Percentiles rank a stretch among this genome's conserved stretches.
Conservation (phyloP, 345 rosid genomes). For the Gossypium turneri region DNA sequence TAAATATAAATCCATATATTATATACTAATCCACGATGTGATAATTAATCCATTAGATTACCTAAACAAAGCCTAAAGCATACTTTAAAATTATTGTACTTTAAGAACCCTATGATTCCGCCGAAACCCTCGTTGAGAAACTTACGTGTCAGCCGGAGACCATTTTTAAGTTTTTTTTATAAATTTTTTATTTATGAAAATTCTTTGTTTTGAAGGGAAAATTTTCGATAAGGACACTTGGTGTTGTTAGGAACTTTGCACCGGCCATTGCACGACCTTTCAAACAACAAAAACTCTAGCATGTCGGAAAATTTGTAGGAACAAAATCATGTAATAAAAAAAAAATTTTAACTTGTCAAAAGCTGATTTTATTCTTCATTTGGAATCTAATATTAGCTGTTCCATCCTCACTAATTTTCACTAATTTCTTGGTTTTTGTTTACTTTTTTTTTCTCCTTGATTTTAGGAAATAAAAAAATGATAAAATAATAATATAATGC, state of each 20-base stretch:
- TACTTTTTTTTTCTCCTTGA: too few relatives aligned
- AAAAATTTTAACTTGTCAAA: conserved; percentile 1
- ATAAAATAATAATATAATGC: too few relatives aligned
- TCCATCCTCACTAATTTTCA: not conserved
- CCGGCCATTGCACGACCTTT: conserved; percentile 45
- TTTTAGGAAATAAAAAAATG: too few relatives aligned
- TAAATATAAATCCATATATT: too few relatives aligned
- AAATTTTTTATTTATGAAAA: not conserved
- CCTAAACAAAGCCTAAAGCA: conserved; percentile 33
- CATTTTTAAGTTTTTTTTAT: not conserved
- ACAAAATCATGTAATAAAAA: not conserved
- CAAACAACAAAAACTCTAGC: not conserved
- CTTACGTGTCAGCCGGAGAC: conserved; percentile 23
- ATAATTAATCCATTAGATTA: conserved; percentile 12
- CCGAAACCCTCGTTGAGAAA: conserved; percentile 20
- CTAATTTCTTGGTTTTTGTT: too few relatives aligned
- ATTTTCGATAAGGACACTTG: not conserved
- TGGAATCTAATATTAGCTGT: not conserved
- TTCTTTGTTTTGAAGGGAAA: not conserved
- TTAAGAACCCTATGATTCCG: conserved; percentile 31
- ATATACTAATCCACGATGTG: too few relatives aligned
- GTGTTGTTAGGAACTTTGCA: conserved; percentile 12
- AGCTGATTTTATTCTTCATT: conserved; percentile 27
- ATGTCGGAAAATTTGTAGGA: conserved; percentile 1
- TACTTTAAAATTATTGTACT: not conserved